Evolutionary conservation across 768 basidiomycete species (phyloP).

Genomic region (Leccinum subgranulosum): DNA sequence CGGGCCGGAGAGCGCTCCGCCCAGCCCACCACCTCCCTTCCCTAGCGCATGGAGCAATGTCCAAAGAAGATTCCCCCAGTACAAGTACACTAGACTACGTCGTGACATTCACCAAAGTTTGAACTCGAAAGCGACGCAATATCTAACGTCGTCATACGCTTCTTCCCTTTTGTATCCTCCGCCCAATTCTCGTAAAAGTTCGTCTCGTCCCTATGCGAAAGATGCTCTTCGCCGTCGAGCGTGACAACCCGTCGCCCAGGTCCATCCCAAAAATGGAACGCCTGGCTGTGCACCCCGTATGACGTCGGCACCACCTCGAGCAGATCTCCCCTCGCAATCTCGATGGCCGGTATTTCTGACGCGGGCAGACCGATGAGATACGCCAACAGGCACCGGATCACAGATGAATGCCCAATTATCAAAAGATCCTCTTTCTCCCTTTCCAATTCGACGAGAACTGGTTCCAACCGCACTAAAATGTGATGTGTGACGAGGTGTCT

Average conservation of each 20-base stretch:
- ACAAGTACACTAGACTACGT: background rate
- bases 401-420: conserved; percentile 96
- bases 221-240: conserved; percentile 32
- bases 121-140: conserved; percentile 23
- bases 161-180: conserved; percentile 66
- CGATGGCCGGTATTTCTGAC: conserved; percentile 95
- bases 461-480: conserved; percentile 84
- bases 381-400: conserved; percentile 92
- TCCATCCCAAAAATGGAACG: conserved; percentile 91
- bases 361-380: conserved; percentile 93
- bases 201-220: conserved; percentile 52
- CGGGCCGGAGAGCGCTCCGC: too few relatives aligned
- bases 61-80: background rate
- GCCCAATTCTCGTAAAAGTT: conserved; percentile 92
- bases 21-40: too few relatives aligned
- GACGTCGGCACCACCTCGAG: conserved; percentile 88
- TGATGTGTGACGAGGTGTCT: background rate
- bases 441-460: conserved; percentile 89
- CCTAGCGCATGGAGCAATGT: too few relatives aligned
- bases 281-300: conserved; percentile 86
- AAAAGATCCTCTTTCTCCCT: conserved; percentile 91
- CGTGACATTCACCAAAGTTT: background rate
- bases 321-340: conserved; percentile 95
- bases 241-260: conserved; percentile 57
- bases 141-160: conserved; percentile 34